Evolutionary conservation across 495 filamentous ascomycete genomes (phyloP), one percentile per base, ranked within the genome.

Genomic region (Terfezia boudieri): DNA sequence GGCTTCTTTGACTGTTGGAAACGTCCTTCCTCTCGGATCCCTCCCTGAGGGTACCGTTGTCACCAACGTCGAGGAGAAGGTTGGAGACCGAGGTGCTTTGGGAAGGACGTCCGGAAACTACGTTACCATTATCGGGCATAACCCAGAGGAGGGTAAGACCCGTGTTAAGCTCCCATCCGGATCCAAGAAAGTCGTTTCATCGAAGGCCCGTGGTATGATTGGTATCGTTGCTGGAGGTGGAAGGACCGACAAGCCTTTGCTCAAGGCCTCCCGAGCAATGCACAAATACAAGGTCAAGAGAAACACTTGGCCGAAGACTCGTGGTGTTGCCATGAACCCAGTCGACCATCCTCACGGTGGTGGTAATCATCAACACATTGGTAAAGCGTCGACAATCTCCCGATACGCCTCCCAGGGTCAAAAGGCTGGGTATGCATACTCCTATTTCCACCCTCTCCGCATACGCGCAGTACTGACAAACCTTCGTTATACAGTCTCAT

Each of bases 331-430:
- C 71, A 99, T 99, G 90, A 99, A 99, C 75, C 90, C 90, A 61
- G 90, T 98, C 64, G 90, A 98, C 76, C 90, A 96, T 82, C 90
- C 90, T 75, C 90, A 98, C 84, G 90, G 90, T 83, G 83, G 84
- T 89, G 90, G 90, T 94, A 99, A 99, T 78, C 90, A 99, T 76
- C 90, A 99, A 78, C 90, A 99, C 76, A 99, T 99, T 68, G 90
- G 90, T 82, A 96, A 96, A 77, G 92, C 90, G 58, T 96, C 92
- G 41, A 99, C 90, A 62, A 99, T 99, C 74, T 94, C 86, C 61
- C 83, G 90, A 70, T 94, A 88, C 75, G 90, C 90, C 59, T 82
- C 81, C 68, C 83, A 85, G 71, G 90, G 90, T 84, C 90, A 99
- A 79, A 99, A 99, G 79, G 92, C 92, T 68, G 90, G 90, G 63